Evolutionary conservation across 2,329 filamentous ascomycete genomes (phyloP).

Genomic region (Phyllosticta capitalensis): DNA sequence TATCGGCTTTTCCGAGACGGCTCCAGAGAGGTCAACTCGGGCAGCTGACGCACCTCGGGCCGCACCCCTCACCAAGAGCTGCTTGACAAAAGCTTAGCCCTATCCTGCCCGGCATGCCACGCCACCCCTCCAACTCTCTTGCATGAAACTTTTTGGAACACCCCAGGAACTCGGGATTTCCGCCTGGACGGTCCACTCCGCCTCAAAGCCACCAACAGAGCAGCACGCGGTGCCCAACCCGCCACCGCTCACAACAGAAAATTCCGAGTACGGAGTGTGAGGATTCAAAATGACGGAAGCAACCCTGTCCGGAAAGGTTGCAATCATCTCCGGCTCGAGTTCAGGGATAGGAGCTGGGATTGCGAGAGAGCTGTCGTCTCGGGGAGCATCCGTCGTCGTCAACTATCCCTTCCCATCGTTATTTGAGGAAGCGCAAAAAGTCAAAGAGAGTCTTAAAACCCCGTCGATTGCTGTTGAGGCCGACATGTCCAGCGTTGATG

Average conservation of each 20-base stretch:
- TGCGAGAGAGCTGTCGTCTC: constrained; percentile 31
- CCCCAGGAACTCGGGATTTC: not conserved
- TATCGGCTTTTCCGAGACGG: not conserved
- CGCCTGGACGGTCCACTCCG: not conserved
- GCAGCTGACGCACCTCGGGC: not conserved
- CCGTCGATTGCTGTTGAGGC: constrained; percentile 32
- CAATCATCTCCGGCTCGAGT: constrained; percentile 35
- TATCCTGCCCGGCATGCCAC: too few species aligned
- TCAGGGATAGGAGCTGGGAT: constrained; percentile 38
- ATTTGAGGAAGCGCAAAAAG: constrained; percentile 20
- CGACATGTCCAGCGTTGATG: constrained; percentile 23
- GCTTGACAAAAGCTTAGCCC: not conserved
- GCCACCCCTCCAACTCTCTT: not conserved
- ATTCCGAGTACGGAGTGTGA: not conserved
- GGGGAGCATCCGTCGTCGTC: constrained; percentile 37
- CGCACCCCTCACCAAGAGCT: not conserved
- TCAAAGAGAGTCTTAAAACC: constrained; percentile 22
- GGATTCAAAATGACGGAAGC: constrained; percentile 2
- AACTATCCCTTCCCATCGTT: constrained; percentile 37
- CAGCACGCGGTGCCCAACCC: not conserved
- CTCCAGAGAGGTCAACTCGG: not conserved
- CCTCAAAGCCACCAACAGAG: not conserved
- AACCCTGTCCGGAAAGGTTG: constrained; percentile 18
- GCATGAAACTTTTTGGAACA: not conserved
- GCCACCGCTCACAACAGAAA: not conserved